Percentiles rank a stretch among this genome's conserved stretches.
These are phyloP conservation scores for Botrytis byssoidea DNA, from an alignment of 2,329 filamentous ascomycete species.

Conservation along the genomic window DNA sequence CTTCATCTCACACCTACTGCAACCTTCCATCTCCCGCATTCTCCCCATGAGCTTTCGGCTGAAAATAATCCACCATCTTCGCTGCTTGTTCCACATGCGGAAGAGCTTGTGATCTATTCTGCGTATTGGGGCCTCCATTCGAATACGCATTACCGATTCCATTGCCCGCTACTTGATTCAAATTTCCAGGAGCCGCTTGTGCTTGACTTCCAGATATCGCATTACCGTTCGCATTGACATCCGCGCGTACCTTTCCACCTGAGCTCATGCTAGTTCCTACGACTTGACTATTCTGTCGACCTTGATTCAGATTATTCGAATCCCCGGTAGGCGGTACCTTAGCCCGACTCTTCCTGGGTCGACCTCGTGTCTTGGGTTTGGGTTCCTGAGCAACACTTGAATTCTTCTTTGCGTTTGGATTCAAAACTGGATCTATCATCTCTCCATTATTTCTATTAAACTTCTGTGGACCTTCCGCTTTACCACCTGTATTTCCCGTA, in stretches of 20 bases:
- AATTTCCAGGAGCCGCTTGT: not conserved
- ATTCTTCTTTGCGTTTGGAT: not conserved
- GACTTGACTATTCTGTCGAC: not conserved
- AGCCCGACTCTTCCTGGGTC: not conserved
- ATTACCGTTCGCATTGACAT: not conserved
- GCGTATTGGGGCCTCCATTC: not conserved
- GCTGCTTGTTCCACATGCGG: not conserved
- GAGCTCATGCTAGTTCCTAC: not conserved
- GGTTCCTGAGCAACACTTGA: not conserved
- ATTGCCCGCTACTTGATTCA: not conserved
- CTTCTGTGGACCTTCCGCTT: not conserved
- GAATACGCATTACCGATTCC: not conserved
- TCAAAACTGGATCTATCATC: not conserved
- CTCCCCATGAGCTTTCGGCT: not conserved
- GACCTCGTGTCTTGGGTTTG: not conserved
- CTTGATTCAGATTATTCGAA: not conserved
- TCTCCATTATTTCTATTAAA: not conserved
- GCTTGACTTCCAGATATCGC: not conserved
- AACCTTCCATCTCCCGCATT: not conserved
- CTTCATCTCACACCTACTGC: not conserved
- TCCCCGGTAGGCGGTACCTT: too few species aligned
- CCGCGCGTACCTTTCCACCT: not conserved
- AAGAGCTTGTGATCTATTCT: not conserved
- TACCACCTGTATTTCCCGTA: not conserved
- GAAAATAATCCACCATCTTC: constrained; percentile 13